Percentiles rank a stretch among this genome's conserved stretches.
These are phyloP conservation scores for Aureobasidium sp. DNA, from an alignment of 2,329 filamentous ascomycete species.

Conservation along the genomic window DNA sequence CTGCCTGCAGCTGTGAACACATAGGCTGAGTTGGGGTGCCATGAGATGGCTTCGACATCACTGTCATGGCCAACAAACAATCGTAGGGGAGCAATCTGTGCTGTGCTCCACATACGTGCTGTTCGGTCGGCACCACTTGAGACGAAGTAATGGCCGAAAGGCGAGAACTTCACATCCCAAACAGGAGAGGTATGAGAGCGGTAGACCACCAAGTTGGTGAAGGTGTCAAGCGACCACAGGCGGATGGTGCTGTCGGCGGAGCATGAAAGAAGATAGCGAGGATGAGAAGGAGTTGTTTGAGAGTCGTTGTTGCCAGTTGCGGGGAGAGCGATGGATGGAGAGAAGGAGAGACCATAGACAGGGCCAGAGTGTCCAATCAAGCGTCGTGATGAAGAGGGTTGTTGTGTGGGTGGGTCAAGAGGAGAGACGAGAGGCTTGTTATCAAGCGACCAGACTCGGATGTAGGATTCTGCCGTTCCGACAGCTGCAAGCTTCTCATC, in stretches of 20 bases:
- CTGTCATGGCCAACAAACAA: slow-evolving; percentile 90
- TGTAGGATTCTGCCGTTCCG: slow-evolving; percentile 89
- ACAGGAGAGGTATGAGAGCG: slow-evolving; percentile 87
- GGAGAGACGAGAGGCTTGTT: slow-evolving; percentile 70
- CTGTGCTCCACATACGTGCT: slow-evolving; percentile 83
- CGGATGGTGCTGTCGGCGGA: slow-evolving; percentile 83
- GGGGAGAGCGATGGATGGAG: slow-evolving; percentile 52
- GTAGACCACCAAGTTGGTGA: slow-evolving; percentile 88
- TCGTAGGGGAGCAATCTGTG: slow-evolving; percentile 80
- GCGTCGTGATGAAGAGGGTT: slow-evolving; percentile 58
- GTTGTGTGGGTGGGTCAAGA: slow-evolving; percentile 51
- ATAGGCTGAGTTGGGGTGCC: slow-evolving; percentile 91
- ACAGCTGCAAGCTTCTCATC: slow-evolving; percentile 80
- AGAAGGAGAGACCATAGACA: slow-evolving; percentile 85
- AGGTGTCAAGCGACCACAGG: slow-evolving; percentile 86
- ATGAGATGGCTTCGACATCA: slow-evolving; percentile 81
- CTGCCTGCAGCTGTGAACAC: slow-evolving; percentile 72
- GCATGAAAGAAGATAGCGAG: slow-evolving; percentile 72
- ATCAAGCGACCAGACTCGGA: slow-evolving; percentile 86
- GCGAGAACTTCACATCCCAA: slow-evolving; percentile 81
- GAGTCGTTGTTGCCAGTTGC: slow-evolving; percentile 37
- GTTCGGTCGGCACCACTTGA: slow-evolving; percentile 84
- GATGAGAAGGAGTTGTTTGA: slow-evolving; percentile 30
- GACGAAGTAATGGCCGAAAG: slow-evolving; percentile 90
- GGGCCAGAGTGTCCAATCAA: slow-evolving; percentile 83